phyloP scores from a whole-genome alignment of 768 basidiomycete genomes.

The Boletus insuetus region DNA sequence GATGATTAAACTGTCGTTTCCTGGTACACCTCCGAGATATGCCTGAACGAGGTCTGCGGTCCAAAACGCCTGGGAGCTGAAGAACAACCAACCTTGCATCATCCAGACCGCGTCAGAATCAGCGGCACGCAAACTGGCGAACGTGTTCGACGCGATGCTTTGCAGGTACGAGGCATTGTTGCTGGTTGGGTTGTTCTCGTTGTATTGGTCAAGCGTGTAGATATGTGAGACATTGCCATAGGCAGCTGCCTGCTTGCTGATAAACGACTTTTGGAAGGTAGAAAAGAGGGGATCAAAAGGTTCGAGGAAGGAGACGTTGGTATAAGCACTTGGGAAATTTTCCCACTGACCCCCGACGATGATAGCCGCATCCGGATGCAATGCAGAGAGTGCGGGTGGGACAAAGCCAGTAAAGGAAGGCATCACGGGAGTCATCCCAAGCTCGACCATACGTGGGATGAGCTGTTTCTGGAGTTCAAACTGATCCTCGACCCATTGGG shows the following conservation, averaged over 20 bases:
- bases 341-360: conserved; percentile 35
- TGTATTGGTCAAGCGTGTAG: conserved; percentile 46
- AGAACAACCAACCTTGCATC: conserved; percentile 45
- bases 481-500: conserved; percentile 39
- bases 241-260: conserved; percentile 35
- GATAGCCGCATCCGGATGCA: conserved; percentile 37
- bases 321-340: conserved; percentile 32
- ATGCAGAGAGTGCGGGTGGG: conserved; percentile 28
- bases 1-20: conserved; percentile 39
- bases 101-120: conserved; percentile 42
- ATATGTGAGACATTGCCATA: conserved; percentile 40
- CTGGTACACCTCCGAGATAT: conserved; percentile 38
- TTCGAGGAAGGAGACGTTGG: conserved; percentile 40
- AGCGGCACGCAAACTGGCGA: conserved; percentile 36
- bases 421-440: conserved; percentile 43
- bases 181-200: conserved; percentile 40
- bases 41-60: conserved; percentile 38
- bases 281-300: conserved; percentile 39
- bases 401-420: conserved; percentile 44
- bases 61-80: conserved; percentile 36
- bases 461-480: conserved; percentile 36
- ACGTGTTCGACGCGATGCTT: conserved; percentile 34
- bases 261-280: conserved; percentile 37
- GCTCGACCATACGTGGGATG: conserved; percentile 37
- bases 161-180: conserved; percentile 32